Base-by-base conservation (phyloP, 2,329 filamentous ascomycete species). In the Colletotrichum sp. region DNA sequence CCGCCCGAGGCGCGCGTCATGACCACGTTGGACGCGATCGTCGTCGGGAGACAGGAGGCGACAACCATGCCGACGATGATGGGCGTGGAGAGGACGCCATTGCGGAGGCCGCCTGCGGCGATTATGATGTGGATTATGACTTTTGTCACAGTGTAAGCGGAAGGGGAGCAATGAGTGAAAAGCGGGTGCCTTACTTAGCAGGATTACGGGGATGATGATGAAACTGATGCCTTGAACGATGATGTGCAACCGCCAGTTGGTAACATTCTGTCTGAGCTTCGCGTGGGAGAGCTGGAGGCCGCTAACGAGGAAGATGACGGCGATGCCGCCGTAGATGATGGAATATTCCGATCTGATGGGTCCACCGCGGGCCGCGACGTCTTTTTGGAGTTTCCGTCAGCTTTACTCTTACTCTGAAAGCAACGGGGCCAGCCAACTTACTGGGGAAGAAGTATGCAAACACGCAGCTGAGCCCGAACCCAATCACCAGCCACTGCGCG, bases 21-120 rank as follows among this genome's bases (percentile, higher is more conserved):
- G 55, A 95, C 92, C 9, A 94, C 92, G 81, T 95, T 95, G 61
- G 91, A 94, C 9, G 92, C 90, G 79, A 95, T 93, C 0, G 93
- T 95, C 0, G 93, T 95, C 2, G 93, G 93, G 6, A 94, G 90
- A 80, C 91, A 93, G n/a, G 91, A 89, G 3, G 92, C 88, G 52
- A 93, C 90, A 5, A 94, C 88, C 81, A 94, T 91, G 12, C 94
- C 93, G 5, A 94, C 89, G 34, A 95, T 84, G 55, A 95, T 87
- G 73, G 91, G 91, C 0, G 90, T 87, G 70, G 94, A 91, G 80
- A 94, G 92, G 27, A 88, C 89, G 2, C 89, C 83, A 62, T 89
- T 90, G 18, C 89, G 79, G 55, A 89, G 81, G 58, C 85, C 85
- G 43, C 86, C 86, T 12, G 87, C 87, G 10, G 85, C 87, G 34